Evolutionary conservation across 208 protist genomes (phyloP).

Genomic region (Crithidia sp.): DNA sequence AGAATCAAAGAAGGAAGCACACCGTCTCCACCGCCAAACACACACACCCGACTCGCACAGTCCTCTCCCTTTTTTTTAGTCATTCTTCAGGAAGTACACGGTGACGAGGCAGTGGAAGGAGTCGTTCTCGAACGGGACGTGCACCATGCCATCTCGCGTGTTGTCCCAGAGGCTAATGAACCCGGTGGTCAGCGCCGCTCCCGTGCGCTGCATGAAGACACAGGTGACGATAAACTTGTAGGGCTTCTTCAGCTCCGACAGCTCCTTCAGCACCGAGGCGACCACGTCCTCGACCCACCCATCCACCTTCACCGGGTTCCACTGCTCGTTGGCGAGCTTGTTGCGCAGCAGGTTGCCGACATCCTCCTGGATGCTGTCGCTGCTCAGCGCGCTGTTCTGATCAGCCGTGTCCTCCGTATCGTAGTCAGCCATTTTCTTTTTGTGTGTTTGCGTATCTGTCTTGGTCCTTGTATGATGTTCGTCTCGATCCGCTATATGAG

Average conservation of each 20-base stretch:
- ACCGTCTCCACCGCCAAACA: too few species aligned
- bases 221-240: conserved; percentile 94
- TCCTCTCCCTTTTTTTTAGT: conserved; percentile 34
- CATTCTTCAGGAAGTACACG: conserved; percentile 90
- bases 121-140: conserved; percentile 89
- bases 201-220: conserved; percentile 92
- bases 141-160: conserved; percentile 89
- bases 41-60: too few species aligned
- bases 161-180: conserved; percentile 94
- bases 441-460: too few species aligned
- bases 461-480: too few species aligned
- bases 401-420: conserved; percentile 62
- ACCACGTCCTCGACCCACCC: conserved; percentile 86
- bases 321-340: conserved; percentile 80
- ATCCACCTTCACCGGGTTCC: conserved; percentile 85
- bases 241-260: conserved; percentile 91
- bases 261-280: conserved; percentile 67
- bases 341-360: conserved; percentile 54
- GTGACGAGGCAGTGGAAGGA: conserved; percentile 83
- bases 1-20: too few species aligned
- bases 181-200: conserved; percentile 86
- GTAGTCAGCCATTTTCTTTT: conserved; percentile 62
- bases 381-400: conserved; percentile 86
- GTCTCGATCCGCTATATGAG: too few species aligned
- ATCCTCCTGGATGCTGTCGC: conserved; percentile 85